Base-by-base conservation (phyloP, 805 yeast species). In the Yarrowia osloensis region DNA sequence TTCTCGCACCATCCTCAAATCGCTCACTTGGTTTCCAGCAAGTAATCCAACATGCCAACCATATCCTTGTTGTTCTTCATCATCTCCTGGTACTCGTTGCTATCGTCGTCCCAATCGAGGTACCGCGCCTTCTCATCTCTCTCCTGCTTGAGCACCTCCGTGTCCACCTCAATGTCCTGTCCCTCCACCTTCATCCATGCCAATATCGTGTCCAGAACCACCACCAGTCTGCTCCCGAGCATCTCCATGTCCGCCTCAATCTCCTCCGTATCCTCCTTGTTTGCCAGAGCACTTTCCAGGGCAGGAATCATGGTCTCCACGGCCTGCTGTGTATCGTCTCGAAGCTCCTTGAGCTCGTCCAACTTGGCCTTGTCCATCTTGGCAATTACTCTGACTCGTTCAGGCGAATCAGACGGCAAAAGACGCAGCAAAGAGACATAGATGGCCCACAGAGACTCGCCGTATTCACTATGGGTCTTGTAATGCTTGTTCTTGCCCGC, bases 161-260 rank as follows among this genome's bases (percentile, higher is more conserved):
- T 55, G 11, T 37, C 33, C 12, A 55, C 62, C 62, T 55, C 35
- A 9, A 55, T 15, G 19, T 24, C 61, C 21, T 2, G 6, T 1
- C 62, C 63, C 49, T 61, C 66, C 22, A 31, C 54, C 29, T 31
- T 61, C 33, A 61, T 29, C 66, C 66, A 61, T 24, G 66, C 66
- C 22, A 61, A 44, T 12, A 61, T 61, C 31, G 42, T 44, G n/a
- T 61, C 66, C 54, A 61, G n/a, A 21, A 35, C 44, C 17, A 61
- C 42, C 54, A 44, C 54, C 22, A 44, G 54, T 2, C 24, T 13
- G 9, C 54, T 44, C 17, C 66, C 66, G 3, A 35, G 54, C 42
- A 31, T 44, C 33, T 44, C 42, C 54, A 61, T 61, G 8, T 61
- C 44, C 8, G 40, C 33, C 21, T 5, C 15, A 22, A 57, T 40